Evolutionary conservation across 306 rosid species (phyloP), one percentile per base, ranked within the genome.

Genomic region (Glycyrrhiza uralensis): DNA sequence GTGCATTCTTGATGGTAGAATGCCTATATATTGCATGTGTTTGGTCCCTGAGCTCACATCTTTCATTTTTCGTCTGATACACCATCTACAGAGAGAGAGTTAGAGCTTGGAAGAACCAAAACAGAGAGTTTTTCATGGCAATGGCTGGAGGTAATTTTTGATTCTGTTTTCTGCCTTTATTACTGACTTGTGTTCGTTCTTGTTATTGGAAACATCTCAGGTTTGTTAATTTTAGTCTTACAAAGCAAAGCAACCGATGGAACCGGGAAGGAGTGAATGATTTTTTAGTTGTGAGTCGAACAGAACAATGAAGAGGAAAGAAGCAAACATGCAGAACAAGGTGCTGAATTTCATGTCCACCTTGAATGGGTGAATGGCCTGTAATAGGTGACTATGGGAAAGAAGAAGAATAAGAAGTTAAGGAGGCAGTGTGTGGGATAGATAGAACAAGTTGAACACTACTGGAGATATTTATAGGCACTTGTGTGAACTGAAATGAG

Each of bases 241-340:
- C n/a, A n/a, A n/a, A n/a, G n/a, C n/a, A n/a, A n/a, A n/a, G 89
- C 86, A 92, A 2, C 88, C 94, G 76, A 89, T 58, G 46, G 88
- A 63, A 5, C 90, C 85, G 0, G 87, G 89, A 1, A 92, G 88
- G 45, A 89, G 84, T 10, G 41, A 28, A 50, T 13, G 69, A 84
- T 76, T 60, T 9, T 79, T 78, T 79, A 69, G 41, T 35, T 74
- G 13, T 33, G 42, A 51, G 44, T 32, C 65, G 69, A 76, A 5
- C 22, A 87, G 36, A 70, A 61, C 4, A 41, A 22, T 15, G 52
- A 65, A 17, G 33, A 56, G 71, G 14, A 76, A 36, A 41, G 67
- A 76, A 63, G 80, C 52, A 62, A 68, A 54, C n/a, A 75, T 23
- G 57, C 35, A 68, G n/a, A 78, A 58, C 24, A 68, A 41, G 79